Base-by-base conservation (phyloP, 2,329 filamentous ascomycete species). In the Bipolaris victoriae region DNA sequence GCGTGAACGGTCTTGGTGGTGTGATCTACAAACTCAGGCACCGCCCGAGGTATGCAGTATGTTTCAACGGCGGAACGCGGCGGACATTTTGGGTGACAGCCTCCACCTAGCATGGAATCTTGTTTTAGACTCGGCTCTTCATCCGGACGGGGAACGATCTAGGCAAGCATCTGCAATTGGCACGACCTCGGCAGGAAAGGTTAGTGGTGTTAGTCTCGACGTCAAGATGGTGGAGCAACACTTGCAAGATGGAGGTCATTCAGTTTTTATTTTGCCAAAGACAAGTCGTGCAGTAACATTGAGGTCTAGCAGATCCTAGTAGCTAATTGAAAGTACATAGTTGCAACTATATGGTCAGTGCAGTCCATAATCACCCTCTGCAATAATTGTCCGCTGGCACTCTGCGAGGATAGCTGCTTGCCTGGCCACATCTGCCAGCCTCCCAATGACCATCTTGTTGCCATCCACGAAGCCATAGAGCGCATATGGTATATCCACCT, bases 401-500 rank as follows among this genome's bases (percentile, higher is more conserved):
- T 84, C 81, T 9, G 84, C 78, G 66, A 90, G 70, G 4, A 87
- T 83, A 43, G 80, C 79, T 16, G 88, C 83, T 76, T 89, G 87
- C 61, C 85, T 80, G 16, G 82, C 81, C 3, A 90, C 81, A 64
- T 90, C 85, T 11, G 80, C 80, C 43, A 89, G 72, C 24, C 77
- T 75, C 3, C 81, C 77, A 57, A 86, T 74, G 3, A 86, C 83
- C 56, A 83, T 81, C 57, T 81, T 78, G 74, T 90, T 90, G 0
- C 87, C 86, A 47, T 88, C 84, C 3, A 83, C 78, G 66, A 90
- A 90, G 3, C 81, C 82, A 61, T 86, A 82, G 35, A 88, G 78
- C 7, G 83, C 80, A 76, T 90, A 90, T 2, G 84, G 84, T 43
- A 90, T 86, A 4, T 80, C 80, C 1, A 86, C 86, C 24, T 89